These are phyloP conservation scores for Agaricus sinodeliciosus DNA, from an alignment of 768 basidiomycete genomes.

Conservation along the genomic window DNA sequence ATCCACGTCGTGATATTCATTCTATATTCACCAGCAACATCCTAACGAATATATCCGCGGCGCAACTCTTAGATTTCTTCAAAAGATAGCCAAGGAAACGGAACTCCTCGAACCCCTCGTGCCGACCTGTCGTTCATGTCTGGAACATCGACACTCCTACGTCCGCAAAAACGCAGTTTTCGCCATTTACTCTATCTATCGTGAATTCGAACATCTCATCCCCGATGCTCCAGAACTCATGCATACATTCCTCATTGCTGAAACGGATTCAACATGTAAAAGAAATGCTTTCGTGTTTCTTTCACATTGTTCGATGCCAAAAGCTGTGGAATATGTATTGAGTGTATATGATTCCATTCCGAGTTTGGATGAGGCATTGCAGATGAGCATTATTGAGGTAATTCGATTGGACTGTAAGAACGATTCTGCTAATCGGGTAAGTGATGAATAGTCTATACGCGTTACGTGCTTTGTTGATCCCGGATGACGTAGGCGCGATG, in stretches of 20 bases:
- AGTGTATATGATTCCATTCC: constrained; percentile 80
- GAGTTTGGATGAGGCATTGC: constrained; percentile 83
- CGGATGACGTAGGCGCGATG: constrained; percentile 63
- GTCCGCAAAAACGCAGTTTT: constrained; percentile 99
- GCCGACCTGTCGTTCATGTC: constrained; percentile 87
- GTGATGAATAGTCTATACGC: constrained; percentile 18
- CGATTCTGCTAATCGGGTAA: constrained; percentile 76
- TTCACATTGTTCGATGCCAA: constrained; percentile 76
- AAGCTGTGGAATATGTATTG: constrained; percentile 88
- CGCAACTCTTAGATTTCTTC: constrained; percentile 92
- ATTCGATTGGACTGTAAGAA: constrained; percentile 84
- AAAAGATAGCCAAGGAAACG: constrained; percentile 89
- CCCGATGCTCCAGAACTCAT: constrained; percentile 96
- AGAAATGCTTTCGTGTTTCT: constrained; percentile 97
- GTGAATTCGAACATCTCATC: constrained; percentile 89
- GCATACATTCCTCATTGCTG: constrained; percentile 92
- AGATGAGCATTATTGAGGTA: constrained; percentile 94
- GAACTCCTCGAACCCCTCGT: constrained; percentile 95
- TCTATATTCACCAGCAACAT: constrained; percentile 66
- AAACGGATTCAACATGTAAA: constrained; percentile 94
- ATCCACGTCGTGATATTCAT: neutral
- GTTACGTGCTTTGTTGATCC: neutral
- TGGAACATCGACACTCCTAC: constrained; percentile 96
- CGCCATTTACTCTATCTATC: constrained; percentile 90
- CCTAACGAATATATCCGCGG: constrained; percentile 99